These are phyloP conservation scores for Trichosporon ovoides DNA, from an alignment of 1,284 basidiomycete genomes.

Conservation along the genomic window DNA sequence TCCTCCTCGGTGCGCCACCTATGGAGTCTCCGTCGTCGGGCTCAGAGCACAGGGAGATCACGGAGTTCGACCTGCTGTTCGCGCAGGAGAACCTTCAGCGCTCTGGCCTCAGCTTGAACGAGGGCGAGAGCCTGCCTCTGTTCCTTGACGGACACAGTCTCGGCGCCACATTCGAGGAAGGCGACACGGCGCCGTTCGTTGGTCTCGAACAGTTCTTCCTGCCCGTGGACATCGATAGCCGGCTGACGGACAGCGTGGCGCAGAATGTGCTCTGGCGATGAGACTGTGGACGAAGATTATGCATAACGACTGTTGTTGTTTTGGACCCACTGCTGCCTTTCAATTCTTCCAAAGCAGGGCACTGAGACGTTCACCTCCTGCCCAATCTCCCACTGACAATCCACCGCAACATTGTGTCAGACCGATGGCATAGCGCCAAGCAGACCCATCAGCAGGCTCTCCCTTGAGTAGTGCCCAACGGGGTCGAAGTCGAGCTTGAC, in stretches of 20 bases:
- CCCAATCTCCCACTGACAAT: background rate
- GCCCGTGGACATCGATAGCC: conserved; percentile 40
- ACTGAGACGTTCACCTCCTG: no score
- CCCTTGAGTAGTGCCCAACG: conserved; percentile 64
- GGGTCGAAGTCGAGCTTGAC: conserved; percentile 70
- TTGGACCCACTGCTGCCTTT: background rate
- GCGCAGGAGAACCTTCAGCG: conserved; percentile 46
- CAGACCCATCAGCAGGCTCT: conserved; percentile 49
- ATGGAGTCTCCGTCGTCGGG: conserved; percentile 41
- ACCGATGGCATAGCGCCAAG: conserved; percentile 2
- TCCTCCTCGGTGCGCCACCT: conserved; percentile 28
- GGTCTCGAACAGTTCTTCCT: conserved; percentile 50
- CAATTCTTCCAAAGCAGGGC: no score
- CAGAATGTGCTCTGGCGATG: conserved; percentile 1
- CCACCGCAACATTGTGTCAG: background rate
- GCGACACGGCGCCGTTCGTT: conserved; percentile 40
- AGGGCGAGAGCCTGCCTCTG: conserved; percentile 45
- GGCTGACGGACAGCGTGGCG: conserved; percentile 20
- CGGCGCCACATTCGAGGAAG: conserved; percentile 28
- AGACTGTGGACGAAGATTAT: background rate
- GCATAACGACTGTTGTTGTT: background rate
- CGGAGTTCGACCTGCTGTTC: conserved; percentile 47
- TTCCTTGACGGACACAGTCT: conserved; percentile 48
- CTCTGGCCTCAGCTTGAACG: conserved; percentile 41
- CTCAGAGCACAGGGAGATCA: conserved; percentile 29